These are phyloP conservation scores for Solanum tarapatanum DNA, from an alignment of 257 asterid genomes.

Conservation along the genomic window DNA sequence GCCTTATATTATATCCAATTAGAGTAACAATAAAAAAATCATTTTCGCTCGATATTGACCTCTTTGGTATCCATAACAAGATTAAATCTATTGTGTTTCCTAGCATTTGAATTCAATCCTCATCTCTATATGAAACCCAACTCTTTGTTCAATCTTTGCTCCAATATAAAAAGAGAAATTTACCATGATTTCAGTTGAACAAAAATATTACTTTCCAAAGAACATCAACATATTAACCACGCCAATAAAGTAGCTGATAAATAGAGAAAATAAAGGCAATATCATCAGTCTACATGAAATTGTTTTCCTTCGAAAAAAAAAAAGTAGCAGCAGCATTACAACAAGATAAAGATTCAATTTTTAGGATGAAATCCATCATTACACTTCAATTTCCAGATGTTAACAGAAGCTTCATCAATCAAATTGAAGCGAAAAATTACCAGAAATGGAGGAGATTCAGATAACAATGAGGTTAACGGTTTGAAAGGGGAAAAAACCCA, in stretches of 20 bases:
- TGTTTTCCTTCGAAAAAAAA: not conserved
- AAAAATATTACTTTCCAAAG: not conserved
- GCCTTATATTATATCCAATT: not conserved
- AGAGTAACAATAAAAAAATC: not conserved
- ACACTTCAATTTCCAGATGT: too few relatives aligned
- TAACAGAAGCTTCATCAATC: not conserved
- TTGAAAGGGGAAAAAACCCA: not conserved
- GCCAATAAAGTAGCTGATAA: not conserved
- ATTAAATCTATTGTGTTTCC: not conserved
- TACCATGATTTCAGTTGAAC: not conserved
- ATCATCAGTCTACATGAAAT: not conserved
- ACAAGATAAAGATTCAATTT: not conserved
- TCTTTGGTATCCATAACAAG: not conserved
- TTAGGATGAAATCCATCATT: not conserved
- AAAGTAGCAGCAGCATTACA: not conserved
- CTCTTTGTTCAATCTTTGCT: not conserved
- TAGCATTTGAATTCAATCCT: not conserved
- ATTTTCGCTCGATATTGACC: not conserved
- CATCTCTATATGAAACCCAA: not conserved
- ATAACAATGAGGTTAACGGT: not conserved
- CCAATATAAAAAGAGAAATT: not conserved
- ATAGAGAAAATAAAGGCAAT: not conserved
- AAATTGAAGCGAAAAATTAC: not conserved
- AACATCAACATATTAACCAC: not conserved
- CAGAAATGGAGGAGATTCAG: not conserved